Evolutionary conservation across 106 monocot species (phyloP), one percentile per base, ranked within the genome.

Genomic region (Narthecium ossifragum): DNA sequence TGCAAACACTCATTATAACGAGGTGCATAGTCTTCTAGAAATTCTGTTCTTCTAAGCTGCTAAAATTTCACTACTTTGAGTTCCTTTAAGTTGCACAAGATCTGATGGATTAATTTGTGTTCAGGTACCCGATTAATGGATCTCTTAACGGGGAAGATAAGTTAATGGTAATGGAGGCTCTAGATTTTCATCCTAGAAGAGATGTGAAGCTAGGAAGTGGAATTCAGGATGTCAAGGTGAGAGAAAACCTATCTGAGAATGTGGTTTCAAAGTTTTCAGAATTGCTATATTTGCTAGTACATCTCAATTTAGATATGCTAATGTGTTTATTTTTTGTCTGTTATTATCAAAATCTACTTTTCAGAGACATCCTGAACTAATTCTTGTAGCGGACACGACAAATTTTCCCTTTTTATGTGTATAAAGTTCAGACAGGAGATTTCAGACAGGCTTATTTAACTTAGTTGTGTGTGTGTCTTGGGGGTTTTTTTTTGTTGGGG

Each of bases 211-310:
- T 74, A 9, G 86, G 82, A 53, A 31, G 17, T 65, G 91, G 86
- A 45, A 34, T 83, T 37, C 72, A 74, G 48, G 74, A 70, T 32
- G 74, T 91, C 20, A 91, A 83, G 91, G 91, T 86, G 70, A 46
- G 41, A 26, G 18, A 20, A 24, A 1, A n/a, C 14, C 11, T 32
- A 20, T 8, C 2, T 23, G 1, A 51, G 1, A 4, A 4, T 21
- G 59, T 51, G 4, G 25, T 75, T 34, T 46, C 10, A 54, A 34
- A 21, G 17, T 26, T 37, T 58, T 52, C 26, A 0, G 7, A 46
- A 26, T 8, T 7, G 0, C 22, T 46, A 13, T 23, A 25, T 8
- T 15, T 18, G 22, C 31, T 31, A 41, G 5, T 58, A 7, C 9
- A n/a, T 11, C 23, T 24, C 5, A 36, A 36, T 10, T 36, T 36